Base-by-base conservation (phyloP, 2,329 filamentous ascomycete species). In the Beauveria pseudobassiana region DNA sequence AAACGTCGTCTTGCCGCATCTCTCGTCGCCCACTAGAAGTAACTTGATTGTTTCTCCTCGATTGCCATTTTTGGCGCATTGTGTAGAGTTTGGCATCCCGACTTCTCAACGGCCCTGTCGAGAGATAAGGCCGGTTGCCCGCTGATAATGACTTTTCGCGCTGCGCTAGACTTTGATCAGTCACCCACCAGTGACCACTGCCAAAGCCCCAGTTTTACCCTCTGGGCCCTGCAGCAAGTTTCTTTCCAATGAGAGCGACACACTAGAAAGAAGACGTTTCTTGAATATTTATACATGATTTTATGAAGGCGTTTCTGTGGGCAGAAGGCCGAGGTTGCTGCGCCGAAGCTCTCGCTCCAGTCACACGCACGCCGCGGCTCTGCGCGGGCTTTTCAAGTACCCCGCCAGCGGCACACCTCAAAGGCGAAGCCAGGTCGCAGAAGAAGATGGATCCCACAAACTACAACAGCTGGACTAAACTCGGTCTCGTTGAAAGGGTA, bases 381-480 rank as follows among this genome's bases (percentile, higher is more conserved):
- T 50, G 26, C 42, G 58, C 58, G 48, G n/a, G 50, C 18, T 53
- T 60, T 54, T 54, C 50, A 28, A 53, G n/a, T 49, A 60, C 58
- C 50, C 49, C 49, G 20, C 50, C 38, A 12, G 26, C 49, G 5
- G 26, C 40, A 14, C 40, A 40, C 38, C 46, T 43, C 24, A 59
- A 42, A 14, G 46, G 4, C 48, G 59, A 26, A 66, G 48, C 50
- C 61, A 76, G 71, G 72, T 65, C 71, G 14, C 26, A 5, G 16
- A 60, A 22, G 40, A 48, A 60, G 42, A 60, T 60, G 58, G 67
- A 69, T 30, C 70, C 73, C 18, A 62, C 67, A 22, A 76, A 78
- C 50, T 93, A 93, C 75, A 79, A 79, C 46, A 80, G 78, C 65
- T 93, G 88, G 89, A 86, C 82, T 59, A 86, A 84, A 64, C 80